These are phyloP conservation scores for Stygiomarasmius scandens DNA, from an alignment of 1,284 basidiomycete species.

Conservation along the genomic window DNA sequence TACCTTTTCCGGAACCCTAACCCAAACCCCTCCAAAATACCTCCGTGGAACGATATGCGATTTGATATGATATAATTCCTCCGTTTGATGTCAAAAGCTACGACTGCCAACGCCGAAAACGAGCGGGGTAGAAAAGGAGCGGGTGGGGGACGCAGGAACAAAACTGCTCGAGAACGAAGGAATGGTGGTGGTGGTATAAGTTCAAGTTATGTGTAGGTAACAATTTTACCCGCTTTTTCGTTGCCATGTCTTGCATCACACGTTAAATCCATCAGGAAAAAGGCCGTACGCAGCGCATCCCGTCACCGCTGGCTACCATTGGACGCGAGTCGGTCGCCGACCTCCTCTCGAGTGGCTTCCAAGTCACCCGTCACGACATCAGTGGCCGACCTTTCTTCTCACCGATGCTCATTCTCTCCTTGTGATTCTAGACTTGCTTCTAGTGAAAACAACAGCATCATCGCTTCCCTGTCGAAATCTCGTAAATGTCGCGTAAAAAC, in stretches of 20 bases:
- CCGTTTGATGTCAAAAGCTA: neutral
- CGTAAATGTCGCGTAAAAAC: too few species aligned
- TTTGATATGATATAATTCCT: neutral
- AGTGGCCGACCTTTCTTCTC: too few species aligned
- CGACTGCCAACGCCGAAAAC: neutral
- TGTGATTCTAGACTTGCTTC: too few species aligned
- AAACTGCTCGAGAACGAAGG: neutral
- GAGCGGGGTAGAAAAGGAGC: neutral
- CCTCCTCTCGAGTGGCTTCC: too few species aligned
- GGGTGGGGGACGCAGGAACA: neutral
- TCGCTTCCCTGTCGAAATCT: too few species aligned
- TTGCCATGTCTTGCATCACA: neutral
- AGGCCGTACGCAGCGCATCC: neutral
- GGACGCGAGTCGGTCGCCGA: too few species aligned
- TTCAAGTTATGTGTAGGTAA: neutral
- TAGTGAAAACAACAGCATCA: too few species aligned
- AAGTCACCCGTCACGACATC: too few species aligned
- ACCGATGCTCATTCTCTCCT: too few species aligned
- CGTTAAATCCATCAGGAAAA: neutral
- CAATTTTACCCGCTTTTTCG: neutral
- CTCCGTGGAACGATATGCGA: neutral
- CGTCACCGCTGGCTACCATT: too few species aligned
- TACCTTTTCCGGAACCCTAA: constrained; percentile 6
- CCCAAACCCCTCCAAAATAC: neutral
- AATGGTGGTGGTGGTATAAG: constrained; percentile 1